Evolutionary conservation across 306 rosid species (phyloP).

Genomic region (Cyamopsis tetragonoloba): DNA sequence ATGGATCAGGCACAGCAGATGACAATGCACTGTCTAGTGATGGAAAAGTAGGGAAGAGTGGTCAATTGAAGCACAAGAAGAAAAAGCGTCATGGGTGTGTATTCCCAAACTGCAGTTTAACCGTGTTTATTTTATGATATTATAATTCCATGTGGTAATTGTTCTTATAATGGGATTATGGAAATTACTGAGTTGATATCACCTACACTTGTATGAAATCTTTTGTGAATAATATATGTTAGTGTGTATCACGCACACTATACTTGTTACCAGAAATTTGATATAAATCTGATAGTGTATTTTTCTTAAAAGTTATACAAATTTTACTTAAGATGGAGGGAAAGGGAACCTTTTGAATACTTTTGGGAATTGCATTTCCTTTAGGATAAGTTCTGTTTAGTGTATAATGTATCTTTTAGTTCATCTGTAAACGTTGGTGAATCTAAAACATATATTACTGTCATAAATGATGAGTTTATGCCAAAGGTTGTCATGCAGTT

Average conservation of each 20-base stretch:
- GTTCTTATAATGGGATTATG: slow-evolving; percentile 1
- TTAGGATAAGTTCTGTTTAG: not conserved
- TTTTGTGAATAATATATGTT: not conserved
- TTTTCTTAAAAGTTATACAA: not conserved
- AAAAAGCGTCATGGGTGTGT: slow-evolving; percentile 86
- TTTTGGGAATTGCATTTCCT: slow-evolving; percentile 12
- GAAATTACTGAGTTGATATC: slow-evolving; percentile 10
- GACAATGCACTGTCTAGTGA: slow-evolving; percentile 52
- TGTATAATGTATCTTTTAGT: slow-evolving; percentile 1
- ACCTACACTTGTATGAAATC: slow-evolving; percentile 5
- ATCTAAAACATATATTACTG: not conserved
- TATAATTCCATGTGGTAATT: slow-evolving; percentile 4
- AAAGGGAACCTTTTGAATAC: not conserved
- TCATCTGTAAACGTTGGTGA: slow-evolving; percentile 13
- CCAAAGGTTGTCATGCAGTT: not conserved
- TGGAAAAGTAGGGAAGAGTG: slow-evolving; percentile 55
- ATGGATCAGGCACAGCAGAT: slow-evolving; percentile 52
- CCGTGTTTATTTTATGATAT: slow-evolving; percentile 4
- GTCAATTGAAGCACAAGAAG: slow-evolving; percentile 62
- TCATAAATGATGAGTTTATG: slow-evolving; percentile 5
- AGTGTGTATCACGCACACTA: slow-evolving; percentile 2
- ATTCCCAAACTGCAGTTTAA: slow-evolving; percentile 20
- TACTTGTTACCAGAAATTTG: not conserved
- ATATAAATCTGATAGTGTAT: not conserved
- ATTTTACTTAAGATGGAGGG: not conserved